Evolutionary conservation across 768 basidiomycete species (phyloP).

Genomic region (Pleurotus salmoneostramineus): DNA sequence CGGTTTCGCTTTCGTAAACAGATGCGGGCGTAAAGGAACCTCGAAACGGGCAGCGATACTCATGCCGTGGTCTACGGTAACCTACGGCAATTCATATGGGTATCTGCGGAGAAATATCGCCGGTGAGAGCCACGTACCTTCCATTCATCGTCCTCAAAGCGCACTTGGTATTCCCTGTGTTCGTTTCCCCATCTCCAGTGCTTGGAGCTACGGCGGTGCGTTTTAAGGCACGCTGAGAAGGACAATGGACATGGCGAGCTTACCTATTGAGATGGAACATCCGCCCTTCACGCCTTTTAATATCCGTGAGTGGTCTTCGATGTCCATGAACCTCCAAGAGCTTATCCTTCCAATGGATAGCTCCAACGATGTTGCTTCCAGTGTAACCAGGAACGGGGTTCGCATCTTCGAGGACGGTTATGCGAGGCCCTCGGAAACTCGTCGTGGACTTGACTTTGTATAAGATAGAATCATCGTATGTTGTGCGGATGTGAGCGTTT

Average conservation of each 20-base stretch:
- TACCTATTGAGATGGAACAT: conserved; percentile 23
- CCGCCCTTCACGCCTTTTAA: conserved; percentile 33
- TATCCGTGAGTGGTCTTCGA: conserved; percentile 32
- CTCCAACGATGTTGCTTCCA: conserved; percentile 26
- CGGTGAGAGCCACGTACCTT: conserved; percentile 25
- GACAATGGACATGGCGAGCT: not conserved
- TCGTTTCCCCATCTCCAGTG: conserved; percentile 43
- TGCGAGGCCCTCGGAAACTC: conserved; percentile 36
- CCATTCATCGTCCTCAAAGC: conserved; percentile 43
- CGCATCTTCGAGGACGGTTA: conserved; percentile 42
- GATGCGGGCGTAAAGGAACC: conserved; percentile 44
- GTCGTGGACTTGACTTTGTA: conserved; percentile 42
- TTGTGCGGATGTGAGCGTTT: conserved; percentile 35
- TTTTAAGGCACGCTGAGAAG: conserved; percentile 6
- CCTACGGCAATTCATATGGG: conserved; percentile 1
- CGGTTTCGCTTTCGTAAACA: conserved; percentile 41
- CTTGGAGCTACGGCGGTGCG: conserved; percentile 23
- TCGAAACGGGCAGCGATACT: conserved; percentile 33
- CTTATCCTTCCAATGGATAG: conserved; percentile 49
- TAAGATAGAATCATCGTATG: conserved; percentile 39
- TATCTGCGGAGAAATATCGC: not conserved
- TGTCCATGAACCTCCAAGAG: conserved; percentile 40
- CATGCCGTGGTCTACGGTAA: conserved; percentile 17
- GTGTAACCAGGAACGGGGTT: conserved; percentile 36
- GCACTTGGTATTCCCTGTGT: conserved; percentile 40